A percentile compares a stretch with the other conserved stretches of the same genome.
Conservation (phyloP, 768 basidiomycete species). For the Trametes cubensis region DNA sequence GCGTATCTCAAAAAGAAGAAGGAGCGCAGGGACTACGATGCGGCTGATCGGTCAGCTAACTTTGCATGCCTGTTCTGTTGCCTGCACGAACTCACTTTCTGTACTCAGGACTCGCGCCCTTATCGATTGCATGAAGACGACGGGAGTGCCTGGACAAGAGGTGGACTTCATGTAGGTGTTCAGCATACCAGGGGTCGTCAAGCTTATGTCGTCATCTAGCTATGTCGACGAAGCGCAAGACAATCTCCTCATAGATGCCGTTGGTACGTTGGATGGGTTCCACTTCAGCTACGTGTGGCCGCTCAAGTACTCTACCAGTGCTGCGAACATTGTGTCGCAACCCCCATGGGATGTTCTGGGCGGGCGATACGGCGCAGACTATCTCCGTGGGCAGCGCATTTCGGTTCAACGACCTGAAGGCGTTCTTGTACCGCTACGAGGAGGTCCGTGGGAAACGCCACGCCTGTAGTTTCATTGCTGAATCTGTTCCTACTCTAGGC, state of each 20-base stretch:
- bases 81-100: constrained; percentile 41
- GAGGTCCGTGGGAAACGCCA: constrained; percentile 35
- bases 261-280: constrained; percentile 36
- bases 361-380: constrained; percentile 80
- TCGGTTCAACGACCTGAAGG: constrained; percentile 69
- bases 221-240: constrained; percentile 75
- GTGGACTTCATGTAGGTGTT: constrained; percentile 57
- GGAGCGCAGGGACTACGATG: constrained; percentile 50
- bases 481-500: background rate
- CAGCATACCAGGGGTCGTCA: background rate
- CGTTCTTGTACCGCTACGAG: constrained; percentile 65
- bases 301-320: constrained; percentile 43
- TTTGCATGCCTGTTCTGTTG: too few relatives aligned
- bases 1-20: constrained; percentile 53
- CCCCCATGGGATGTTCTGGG: constrained; percentile 72
- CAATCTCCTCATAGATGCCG: constrained; percentile 65
- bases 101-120: constrained; percentile 13
- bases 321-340: constrained; percentile 64
- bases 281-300: background rate
- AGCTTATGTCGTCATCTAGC: constrained; percentile 36
- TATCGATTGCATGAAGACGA: constrained; percentile 31
- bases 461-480: background rate
- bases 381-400: constrained; percentile 76
- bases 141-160: constrained; percentile 41
- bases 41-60: constrained; percentile 55